phyloP scores from a whole-genome alignment of 805 yeast species.

The Wickerhamiella brachini region DNA sequence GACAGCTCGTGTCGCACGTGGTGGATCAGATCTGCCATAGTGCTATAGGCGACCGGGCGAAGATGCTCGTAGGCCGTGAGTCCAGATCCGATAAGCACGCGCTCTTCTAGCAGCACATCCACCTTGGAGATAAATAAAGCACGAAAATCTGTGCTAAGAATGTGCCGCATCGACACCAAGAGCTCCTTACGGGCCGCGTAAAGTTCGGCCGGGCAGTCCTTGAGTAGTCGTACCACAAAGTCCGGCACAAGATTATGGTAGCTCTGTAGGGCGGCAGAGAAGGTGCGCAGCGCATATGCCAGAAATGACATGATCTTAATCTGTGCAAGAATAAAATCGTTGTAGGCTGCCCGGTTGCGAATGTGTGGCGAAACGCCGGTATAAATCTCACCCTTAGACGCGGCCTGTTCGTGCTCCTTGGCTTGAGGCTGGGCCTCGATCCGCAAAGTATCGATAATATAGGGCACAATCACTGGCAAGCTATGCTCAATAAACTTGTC shows the following conservation, averaged over 20 bases:
- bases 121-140: constrained; percentile 72
- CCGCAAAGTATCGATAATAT: constrained; percentile 56
- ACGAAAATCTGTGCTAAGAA: constrained; percentile 80
- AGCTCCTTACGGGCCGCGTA: constrained; percentile 86
- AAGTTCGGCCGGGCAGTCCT: constrained; percentile 90
- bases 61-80: constrained; percentile 81
- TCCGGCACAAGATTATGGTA: constrained; percentile 66
- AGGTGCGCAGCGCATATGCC: constrained; percentile 83
- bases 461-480: constrained; percentile 66
- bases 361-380: constrained; percentile 66
- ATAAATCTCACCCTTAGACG: constrained; percentile 41
- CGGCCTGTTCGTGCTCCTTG: constrained; percentile 46
- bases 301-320: constrained; percentile 92
- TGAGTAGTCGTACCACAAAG: constrained; percentile 67
- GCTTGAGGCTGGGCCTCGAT: constrained; percentile 76
- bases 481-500: constrained; percentile 59
- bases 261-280: constrained; percentile 47
- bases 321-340: constrained; percentile 84
- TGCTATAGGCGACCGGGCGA: constrained; percentile 85
- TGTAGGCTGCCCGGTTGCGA: constrained; percentile 61
- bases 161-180: constrained; percentile 86
- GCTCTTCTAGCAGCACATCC: constrained; percentile 73
- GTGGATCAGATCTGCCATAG: constrained; percentile 91
- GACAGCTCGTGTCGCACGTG: constrained; percentile 75
- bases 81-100: constrained; percentile 82